Evolutionary conservation across 495 filamentous ascomycete genomes (phyloP), one percentile per base, ranked within the genome.

Genomic region (Penicillium paxilli): DNA sequence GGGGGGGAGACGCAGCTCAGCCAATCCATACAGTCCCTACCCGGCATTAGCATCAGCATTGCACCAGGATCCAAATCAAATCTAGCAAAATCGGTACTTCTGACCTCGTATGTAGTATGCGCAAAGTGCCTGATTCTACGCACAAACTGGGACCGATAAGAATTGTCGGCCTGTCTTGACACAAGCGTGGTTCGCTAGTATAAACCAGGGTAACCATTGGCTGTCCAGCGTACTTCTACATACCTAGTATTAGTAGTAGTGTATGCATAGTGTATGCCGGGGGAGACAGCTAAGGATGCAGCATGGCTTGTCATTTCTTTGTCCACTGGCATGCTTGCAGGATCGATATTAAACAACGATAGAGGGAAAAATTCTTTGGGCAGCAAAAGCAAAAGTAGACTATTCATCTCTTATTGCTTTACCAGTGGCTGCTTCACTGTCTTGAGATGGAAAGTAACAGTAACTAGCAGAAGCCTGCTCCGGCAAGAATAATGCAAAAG

Each of bases 131-230:
- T 42, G 40, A 42, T 14, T 42, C 10, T 22, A 14, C 19, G 19
- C 19, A 2, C 35, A 12, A 19, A 7, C 35, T 38, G 16, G 35
- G 35, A 4, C 24, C 47, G 54, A 56, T 59, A 59, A 51, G 47
- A 30, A 54, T 57, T 28, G 44, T 52, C 33, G 49, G 25, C 42
- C 16, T 52, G 19, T 24, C 38, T 21, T 28, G 22, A n/a, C 23
- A 33, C 4, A 38, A 38, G 16, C n/a, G 22, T 40, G 20, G 23
- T 49, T 40, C 26, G n/a, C 37, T 49, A 44, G 38, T 58, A 63
- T 63, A 63, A 52, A 56, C 59, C 30, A 26, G 59, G 37, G 40
- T 38, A 10, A 12, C 37, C 33, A 59, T 63, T 63, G 55, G 59
- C 28, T 23, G 26, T 17, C 19, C 41, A 9, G 30, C 42, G 28